These are phyloP conservation scores for Rhododendron williamsianum DNA, from an alignment of 148 eudicot species.

Conservation along the genomic window DNA sequence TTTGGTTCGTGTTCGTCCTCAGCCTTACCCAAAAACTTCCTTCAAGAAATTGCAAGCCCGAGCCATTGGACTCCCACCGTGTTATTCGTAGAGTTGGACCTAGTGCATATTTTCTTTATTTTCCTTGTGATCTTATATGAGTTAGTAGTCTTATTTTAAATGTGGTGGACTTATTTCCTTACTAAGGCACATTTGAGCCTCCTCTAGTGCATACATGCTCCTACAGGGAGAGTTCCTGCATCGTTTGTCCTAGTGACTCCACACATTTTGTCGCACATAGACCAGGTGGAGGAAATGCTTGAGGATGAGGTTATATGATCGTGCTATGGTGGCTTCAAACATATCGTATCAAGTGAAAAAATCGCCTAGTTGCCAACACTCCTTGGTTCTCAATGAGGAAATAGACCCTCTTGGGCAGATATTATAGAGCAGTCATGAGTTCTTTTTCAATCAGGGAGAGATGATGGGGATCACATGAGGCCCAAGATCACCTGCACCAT, in stretches of 20 bases:
- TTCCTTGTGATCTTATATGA: neutral
- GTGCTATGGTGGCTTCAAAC: neutral
- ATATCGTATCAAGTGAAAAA: neutral
- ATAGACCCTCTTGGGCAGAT: neutral
- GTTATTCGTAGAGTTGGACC: neutral
- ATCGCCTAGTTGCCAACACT: neutral
- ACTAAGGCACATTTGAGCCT: neutral
- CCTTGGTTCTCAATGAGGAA: neutral
- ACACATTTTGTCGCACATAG: neutral
- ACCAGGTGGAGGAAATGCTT: neutral
- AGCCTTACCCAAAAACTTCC: neutral
- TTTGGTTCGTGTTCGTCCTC: neutral
- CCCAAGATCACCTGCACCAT: neutral
- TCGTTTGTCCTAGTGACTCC: neutral
- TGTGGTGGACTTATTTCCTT: neutral
- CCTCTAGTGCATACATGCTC: neutral
- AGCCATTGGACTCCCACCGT: no score
- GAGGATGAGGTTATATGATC: neutral
- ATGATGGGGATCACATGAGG: neutral
- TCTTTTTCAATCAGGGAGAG: neutral
- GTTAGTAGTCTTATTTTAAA: neutral
- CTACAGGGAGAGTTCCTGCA: neutral
- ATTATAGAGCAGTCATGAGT: neutral
- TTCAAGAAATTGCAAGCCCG: neutral
- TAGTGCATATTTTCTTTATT: neutral